A percentile compares a stretch with the other conserved stretches of the same genome.
These are phyloP conservation scores for Leccinum disarticulatum DNA, from an alignment of 768 basidiomycete genomes.

Conservation along the genomic window DNA sequence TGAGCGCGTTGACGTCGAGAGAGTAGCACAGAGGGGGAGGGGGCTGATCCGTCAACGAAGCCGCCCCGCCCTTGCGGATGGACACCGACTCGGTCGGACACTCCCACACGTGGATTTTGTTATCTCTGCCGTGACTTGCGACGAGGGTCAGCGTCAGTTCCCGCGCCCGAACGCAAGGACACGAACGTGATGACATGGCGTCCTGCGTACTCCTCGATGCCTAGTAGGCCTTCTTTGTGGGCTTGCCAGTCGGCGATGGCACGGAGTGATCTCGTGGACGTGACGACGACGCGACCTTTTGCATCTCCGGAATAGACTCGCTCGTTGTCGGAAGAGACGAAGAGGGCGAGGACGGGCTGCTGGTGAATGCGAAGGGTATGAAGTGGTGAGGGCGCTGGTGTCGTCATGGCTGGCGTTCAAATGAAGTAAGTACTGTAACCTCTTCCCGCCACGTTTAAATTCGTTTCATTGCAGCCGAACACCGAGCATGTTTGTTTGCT, in stretches of 20 bases:
- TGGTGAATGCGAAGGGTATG: constrained; percentile 78
- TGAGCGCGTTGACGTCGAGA: constrained; percentile 89
- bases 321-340: constrained; percentile 70
- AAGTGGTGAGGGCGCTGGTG: constrained; percentile 54
- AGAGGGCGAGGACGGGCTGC: constrained; percentile 57
- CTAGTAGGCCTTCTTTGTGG: constrained; percentile 75
- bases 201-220: constrained; percentile 70
- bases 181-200: constrained; percentile 73
- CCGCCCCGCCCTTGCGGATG: constrained; percentile 54
- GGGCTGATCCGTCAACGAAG: constrained; percentile 48
- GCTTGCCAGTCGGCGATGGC: constrained; percentile 74
- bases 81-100: constrained; percentile 48
- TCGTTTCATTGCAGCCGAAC: too few species aligned
- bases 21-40: constrained; percentile 59
- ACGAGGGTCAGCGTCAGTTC: neutral
- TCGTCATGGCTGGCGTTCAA: neutral
- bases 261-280: constrained; percentile 75
- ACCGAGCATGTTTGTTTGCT: neutral
- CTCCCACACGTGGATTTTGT: constrained; percentile 78
- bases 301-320: constrained; percentile 86
- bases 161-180: neutral
- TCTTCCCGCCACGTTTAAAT: too few species aligned
- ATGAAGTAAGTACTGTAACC: too few species aligned
- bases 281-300: constrained; percentile 73
- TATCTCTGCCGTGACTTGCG: constrained; percentile 74